Percentiles rank a stretch among this genome's conserved stretches.
Conservation (phyloP, 2,329 filamentous ascomycete genomes). For the Epichloe sibirici region DNA sequence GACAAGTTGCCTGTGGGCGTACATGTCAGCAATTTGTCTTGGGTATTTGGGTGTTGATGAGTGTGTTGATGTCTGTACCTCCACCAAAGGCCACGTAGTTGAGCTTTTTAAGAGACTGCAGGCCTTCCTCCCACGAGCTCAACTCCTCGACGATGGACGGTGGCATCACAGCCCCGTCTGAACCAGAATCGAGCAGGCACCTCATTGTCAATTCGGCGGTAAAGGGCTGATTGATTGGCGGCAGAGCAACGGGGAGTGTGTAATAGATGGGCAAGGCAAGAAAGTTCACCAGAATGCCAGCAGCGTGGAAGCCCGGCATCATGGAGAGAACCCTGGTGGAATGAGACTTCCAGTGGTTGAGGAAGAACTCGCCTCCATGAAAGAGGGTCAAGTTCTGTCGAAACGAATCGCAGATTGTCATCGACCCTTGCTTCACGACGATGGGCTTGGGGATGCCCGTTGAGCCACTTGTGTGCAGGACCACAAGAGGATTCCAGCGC, state of each 20-base stretch:
- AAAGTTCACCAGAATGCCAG: slow-evolving; percentile 12
- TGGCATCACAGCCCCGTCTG: slow-evolving; percentile 19
- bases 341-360: not conserved
- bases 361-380: not conserved
- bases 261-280: slow-evolving; percentile 19
- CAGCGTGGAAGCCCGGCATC: slow-evolving; percentile 29
- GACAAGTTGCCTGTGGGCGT: slow-evolving; percentile 22
- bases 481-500: slow-evolving; percentile 4
- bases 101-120: slow-evolving; percentile 22
- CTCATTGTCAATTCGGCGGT: slow-evolving; percentile 21
- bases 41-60: slow-evolving; percentile 2
- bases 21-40: not conserved
- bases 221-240: slow-evolving; percentile 20
- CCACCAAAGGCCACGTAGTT: slow-evolving; percentile 25
- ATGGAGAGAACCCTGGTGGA: slow-evolving; percentile 5
- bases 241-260: slow-evolving; percentile 14
- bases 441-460: slow-evolving; percentile 20
- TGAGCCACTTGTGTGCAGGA: slow-evolving; percentile 8
- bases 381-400: slow-evolving; percentile 12
- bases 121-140: slow-evolving; percentile 19
- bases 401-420: slow-evolving; percentile 22
- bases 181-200: slow-evolving; percentile 16
- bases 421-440: slow-evolving; percentile 25
- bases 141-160: slow-evolving; percentile 32
- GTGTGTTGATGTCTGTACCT: slow-evolving; percentile 13